Percentiles rank a stretch among this genome's conserved stretches.
These are phyloP conservation scores for Wickerhamomyces canadensis DNA, from an alignment of 805 yeast genomes.

Conservation along the genomic window DNA sequence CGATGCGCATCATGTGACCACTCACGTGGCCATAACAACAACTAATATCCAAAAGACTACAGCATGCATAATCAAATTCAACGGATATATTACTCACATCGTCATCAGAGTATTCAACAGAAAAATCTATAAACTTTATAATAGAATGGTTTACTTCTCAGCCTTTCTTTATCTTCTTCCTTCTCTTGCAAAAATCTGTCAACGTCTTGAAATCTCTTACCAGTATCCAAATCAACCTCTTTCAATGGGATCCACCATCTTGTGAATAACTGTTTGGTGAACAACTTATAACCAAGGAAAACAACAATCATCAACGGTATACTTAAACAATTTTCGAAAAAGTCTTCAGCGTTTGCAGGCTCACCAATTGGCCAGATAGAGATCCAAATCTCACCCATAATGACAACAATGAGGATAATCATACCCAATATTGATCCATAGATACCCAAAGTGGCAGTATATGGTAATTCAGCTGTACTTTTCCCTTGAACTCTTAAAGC, in stretches of 20 bases:
- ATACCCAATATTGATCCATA: slow-evolving; percentile 54
- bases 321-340: slow-evolving; percentile 40
- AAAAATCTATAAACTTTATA: slow-evolving; percentile 28
- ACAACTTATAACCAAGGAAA: slow-evolving; percentile 36
- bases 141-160: slow-evolving; percentile 26
- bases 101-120: not conserved
- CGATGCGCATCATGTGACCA: too few relatives aligned
- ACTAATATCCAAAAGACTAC: too few relatives aligned
- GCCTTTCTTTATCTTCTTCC: slow-evolving; percentile 26
- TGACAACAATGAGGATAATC: slow-evolving; percentile 43
- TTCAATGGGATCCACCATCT: slow-evolving; percentile 29
- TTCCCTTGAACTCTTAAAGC: slow-evolving; percentile 50
- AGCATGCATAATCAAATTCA: too few relatives aligned
- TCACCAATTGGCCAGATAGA: slow-evolving; percentile 57
- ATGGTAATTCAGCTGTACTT: slow-evolving; percentile 49
- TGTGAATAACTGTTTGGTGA: slow-evolving; percentile 27
- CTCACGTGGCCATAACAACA: too few relatives aligned
- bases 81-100: too few relatives aligned
- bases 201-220: slow-evolving; percentile 44
- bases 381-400: slow-evolving; percentile 68
- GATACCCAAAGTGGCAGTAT: slow-evolving; percentile 53
- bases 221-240: slow-evolving; percentile 51
- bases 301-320: slow-evolving; percentile 38
- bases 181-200: slow-evolving; percentile 40
- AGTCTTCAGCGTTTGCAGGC: slow-evolving; percentile 29